Evolutionary conservation across 306 rosid genomes (phyloP).

Genomic region (Mimosa bimucronata): DNA sequence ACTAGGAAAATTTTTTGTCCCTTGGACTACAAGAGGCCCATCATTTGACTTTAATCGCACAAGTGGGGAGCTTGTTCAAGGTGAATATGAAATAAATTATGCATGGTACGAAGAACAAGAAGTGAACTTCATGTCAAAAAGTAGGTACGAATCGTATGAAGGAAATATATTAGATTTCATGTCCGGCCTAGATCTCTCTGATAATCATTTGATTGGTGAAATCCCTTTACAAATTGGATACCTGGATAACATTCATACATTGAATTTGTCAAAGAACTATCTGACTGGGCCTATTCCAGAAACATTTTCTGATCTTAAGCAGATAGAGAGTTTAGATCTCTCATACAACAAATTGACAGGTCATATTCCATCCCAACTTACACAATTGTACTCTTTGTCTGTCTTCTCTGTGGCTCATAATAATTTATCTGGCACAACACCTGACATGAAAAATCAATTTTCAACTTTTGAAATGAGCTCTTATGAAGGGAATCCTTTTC

Average conservation of each 20-base stretch:
- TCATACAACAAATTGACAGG: slow-evolving; percentile 12
- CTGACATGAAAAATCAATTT: not conserved
- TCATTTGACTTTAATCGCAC: not conserved
- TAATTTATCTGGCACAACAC: slow-evolving; percentile 26
- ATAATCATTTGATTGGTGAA: not conserved
- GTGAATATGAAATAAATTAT: too few species aligned
- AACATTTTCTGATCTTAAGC: not conserved
- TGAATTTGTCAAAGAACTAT: slow-evolving; percentile 35
- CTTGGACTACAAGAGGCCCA: not conserved
- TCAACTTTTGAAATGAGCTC: not conserved
- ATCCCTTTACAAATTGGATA: slow-evolving; percentile 21
- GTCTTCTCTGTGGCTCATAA: slow-evolving; percentile 21
- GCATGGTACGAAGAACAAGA: not conserved
- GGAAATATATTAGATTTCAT: slow-evolving; percentile 22
- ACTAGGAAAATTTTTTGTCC: slow-evolving; percentile 9
- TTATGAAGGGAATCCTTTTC: slow-evolving; percentile 7
- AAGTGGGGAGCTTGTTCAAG: not conserved
- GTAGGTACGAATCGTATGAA: not conserved
- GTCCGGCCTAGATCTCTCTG: slow-evolving; percentile 36
- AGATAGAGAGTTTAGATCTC: not conserved
- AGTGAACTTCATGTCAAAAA: slow-evolving; percentile 25
- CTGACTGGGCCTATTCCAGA: slow-evolving; percentile 14
- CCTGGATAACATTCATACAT: not conserved
- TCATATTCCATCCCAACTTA: slow-evolving; percentile 15
- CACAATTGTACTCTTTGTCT: not conserved